Conservation (phyloP, 2,329 filamentous ascomycete species). For the Ophiostoma novo-ulmi region DNA sequence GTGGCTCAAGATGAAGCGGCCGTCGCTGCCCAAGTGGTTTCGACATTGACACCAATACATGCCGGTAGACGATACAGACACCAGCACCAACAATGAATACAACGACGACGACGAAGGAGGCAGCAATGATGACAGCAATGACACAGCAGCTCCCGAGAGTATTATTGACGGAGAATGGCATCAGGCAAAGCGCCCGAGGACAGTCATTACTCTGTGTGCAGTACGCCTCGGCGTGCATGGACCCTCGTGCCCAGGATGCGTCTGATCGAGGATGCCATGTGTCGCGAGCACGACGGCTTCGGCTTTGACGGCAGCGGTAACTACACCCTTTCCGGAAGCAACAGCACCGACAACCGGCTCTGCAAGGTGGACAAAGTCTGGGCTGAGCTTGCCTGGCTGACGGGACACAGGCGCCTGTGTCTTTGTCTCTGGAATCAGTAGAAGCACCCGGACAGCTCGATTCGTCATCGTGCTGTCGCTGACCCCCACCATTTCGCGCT, state of each 20-base stretch:
- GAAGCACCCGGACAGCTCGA: not conserved
- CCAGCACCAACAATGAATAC: not conserved
- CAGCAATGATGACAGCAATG: not conserved
- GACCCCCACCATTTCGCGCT: not conserved
- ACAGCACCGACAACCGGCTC: not conserved
- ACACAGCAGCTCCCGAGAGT: not conserved
- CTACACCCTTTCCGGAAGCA: not conserved
- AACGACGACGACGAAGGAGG: not conserved
- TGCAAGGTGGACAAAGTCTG: not conserved
- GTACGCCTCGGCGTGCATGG: slow-evolving; percentile 2
- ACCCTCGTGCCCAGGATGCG: not conserved
- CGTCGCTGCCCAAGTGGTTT: not conserved
- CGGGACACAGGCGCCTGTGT: slow-evolving; percentile 23
- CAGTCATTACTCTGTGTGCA: not conserved
- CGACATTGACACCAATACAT: not conserved
- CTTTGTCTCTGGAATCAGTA: not conserved
- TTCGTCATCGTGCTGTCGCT: slow-evolving; percentile 34
- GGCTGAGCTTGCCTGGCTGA: slow-evolving; percentile 14
- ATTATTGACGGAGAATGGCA: not conserved
- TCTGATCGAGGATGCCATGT: not conserved
- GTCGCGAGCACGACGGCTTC: not conserved
- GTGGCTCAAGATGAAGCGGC: not conserved
- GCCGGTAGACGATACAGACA: not conserved
- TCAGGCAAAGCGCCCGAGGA: not conserved
- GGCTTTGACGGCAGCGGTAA: not conserved